Base-by-base conservation (phyloP, 129 eudicot species). In the Heracleum sosnowskyi region DNA sequence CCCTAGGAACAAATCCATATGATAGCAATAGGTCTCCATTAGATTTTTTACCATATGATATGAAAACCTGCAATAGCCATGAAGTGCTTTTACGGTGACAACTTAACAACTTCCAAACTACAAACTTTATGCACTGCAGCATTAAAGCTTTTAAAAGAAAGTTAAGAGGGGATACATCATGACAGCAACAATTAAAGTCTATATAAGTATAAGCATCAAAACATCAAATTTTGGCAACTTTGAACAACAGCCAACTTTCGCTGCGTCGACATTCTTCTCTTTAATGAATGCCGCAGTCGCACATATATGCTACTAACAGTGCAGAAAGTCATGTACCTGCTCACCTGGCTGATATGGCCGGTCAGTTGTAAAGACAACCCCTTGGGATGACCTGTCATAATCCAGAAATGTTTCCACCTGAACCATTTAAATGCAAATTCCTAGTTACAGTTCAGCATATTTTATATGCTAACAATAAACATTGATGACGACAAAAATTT, bases 331-430 rank as follows among this genome's bases (percentile, higher is more conserved):
- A 71, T 86, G 84, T 93, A 93, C 98, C 98, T 93, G 98, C 98
- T 93, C 98, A 93, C 98, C 98, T 93, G 97, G 98, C 90, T 86
- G 90, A 85, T 93, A 93, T 1, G 90, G 87, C 36, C 98, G 87
- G 77, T 93, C 98, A n/a, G 98, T 93, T 72, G 93, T 93, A 82
- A 91, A 93, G 80, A 93, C 98, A 46, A 93, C 96, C 82, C 96
- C 98, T 82, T 93, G 78, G 45, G 98, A 86, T 76, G 97, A 89
- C 80, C 85, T 93, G 81, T 93, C 98, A 73, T 88, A 93, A 78
- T 93, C 98, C 81, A 93, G 85, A 88, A 91, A 91, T 9, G 98
- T 93, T 78, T 91, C 96, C 44, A 91, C 98, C 98, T 93, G 72
- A 55, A 82, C 73, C 78, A 76, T 75, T 86, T 64, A 83, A 41